Percentiles rank a stretch among this genome's conserved stretches.
Evolutionary conservation across 2,329 filamentous ascomycete genomes (phyloP).

Genomic region (Ceratocystis variospora): DNA sequence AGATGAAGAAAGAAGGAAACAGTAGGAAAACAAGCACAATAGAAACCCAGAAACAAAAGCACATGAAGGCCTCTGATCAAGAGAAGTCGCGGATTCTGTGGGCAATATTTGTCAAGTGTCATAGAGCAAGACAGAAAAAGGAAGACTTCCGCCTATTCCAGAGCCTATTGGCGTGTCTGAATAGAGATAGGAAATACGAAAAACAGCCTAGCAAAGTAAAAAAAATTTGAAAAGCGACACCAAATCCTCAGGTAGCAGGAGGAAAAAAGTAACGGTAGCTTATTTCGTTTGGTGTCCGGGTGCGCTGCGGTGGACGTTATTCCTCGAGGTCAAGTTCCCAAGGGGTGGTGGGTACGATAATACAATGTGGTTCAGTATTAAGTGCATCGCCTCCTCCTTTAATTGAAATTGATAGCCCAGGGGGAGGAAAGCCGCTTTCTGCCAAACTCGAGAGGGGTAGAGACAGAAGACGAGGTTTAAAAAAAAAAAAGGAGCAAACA

Average conservation of each 20-base stretch:
- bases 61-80: background rate
- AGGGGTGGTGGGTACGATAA: slow-evolving; percentile 4
- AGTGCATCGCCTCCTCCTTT: slow-evolving; percentile 8
- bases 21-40: background rate
- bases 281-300: background rate
- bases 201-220: background rate
- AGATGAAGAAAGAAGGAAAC: background rate
- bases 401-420: slow-evolving; percentile 6
- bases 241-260: background rate
- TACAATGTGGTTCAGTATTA: slow-evolving; percentile 1
- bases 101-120: background rate
- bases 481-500: background rate
- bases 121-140: background rate
- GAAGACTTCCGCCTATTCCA: background rate
- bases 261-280: background rate
- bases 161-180: background rate
- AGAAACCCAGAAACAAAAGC: background rate
- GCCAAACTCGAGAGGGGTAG: background rate
- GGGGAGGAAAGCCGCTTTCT: background rate
- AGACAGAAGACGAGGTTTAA: background rate
- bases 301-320: background rate
- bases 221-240: background rate
- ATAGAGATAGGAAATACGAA: background rate
- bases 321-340: background rate
- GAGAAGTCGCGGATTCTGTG: background rate